Base-by-base conservation (phyloP, 2,329 filamentous ascomycete species). In the Venturia oleaginea region DNA sequence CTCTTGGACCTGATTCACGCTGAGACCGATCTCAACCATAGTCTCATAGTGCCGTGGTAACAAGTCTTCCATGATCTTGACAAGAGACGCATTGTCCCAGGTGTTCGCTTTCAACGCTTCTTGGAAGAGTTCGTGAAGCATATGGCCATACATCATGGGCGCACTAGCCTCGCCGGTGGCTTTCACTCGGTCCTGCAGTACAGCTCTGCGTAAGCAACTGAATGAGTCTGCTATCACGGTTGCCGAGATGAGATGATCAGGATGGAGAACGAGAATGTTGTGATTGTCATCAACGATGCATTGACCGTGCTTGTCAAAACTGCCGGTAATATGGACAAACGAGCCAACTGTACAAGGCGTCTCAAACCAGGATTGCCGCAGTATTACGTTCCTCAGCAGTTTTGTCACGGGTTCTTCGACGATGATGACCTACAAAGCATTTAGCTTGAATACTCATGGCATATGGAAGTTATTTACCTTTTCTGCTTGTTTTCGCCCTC, bases 221-320 rank as follows among this genome's bases (percentile, higher is more conserved):
- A 97, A 96, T 0, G 94, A 96, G 75, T 99, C 94, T n/a, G 92
- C 92, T 54, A 99, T 89, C 5, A 95, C 91, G 0, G 94, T 97
- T 2, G 94, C 89, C 2, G 94, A 97, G 63, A 99, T 89, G 40
- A 99, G 83, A 76, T 97, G 92, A 71, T 99, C 94, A 0, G 94
- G 94, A 71, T 99, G 92, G 17, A 99, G 78, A 65, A 99, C 92
- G 61, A 99, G 79, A 75, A 97, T 89, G 70, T 92, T 91, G 61
- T 88, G 82, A 2, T 83, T 81, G 73, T 97, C 91, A 72, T 96
- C 89, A 67, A 97, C 83, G 59, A 95, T 78, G 72, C 92, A 96
- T 72, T 87, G 85, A 1, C 90, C 90, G 19, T 78, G 81, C 0
- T 76, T 69, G 65, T 88, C 83, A 70, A 95, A 96, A 3, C 84